Base-by-base conservation (phyloP, 371 early-diverging fungal species). In the Phascolomyces articulosus region DNA sequence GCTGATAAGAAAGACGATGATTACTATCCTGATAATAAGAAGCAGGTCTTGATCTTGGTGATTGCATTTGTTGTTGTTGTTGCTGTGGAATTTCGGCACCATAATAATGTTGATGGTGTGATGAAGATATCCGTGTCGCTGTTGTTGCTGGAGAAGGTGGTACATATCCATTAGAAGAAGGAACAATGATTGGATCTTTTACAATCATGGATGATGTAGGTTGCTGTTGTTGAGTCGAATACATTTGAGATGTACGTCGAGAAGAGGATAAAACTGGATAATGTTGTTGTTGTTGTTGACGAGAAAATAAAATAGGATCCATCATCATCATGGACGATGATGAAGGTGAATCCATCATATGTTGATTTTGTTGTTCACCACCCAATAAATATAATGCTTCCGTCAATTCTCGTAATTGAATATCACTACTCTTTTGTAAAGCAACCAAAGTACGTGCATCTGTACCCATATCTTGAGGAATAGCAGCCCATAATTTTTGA, bases 401-500 rank as follows among this genome's bases (percentile, higher is more conserved):
- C 2, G 68, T 67, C 15, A 67, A 44, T 54, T 67, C 63, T 16
- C 44, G 41, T 7, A 67, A 18, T 38, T 67, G 68, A 23, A 26
- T 58, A 31, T 67, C 68, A 29, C 68, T 67, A 40, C 68, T 67
- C 48, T 67, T 63, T 63, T 67, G 68, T 20, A 67, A 26, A 20
- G 54, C 53, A n/a, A 67, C 51, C 21, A 67, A 38, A 1, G 68
- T 38, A 1, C 63, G 63, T 23, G 68, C 68, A 31, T 67, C 63
- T 3, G 68, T 59, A n/a, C 31, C 40, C 2, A 59, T 58, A 23
- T 63, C 62, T 55, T 59, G 63, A 18, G 68, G 68, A 18, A 63
- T 55, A 20, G 68, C 44, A 16, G 68, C 40, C 68, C 68, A 67
- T 6, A 67, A 34, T 11, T 28, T 55, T 29, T 67, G 68, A 31